Evolutionary conservation across 225 moss, liverwort and hornwort genomes (phyloP).

Genomic region (Asterella californica): DNA sequence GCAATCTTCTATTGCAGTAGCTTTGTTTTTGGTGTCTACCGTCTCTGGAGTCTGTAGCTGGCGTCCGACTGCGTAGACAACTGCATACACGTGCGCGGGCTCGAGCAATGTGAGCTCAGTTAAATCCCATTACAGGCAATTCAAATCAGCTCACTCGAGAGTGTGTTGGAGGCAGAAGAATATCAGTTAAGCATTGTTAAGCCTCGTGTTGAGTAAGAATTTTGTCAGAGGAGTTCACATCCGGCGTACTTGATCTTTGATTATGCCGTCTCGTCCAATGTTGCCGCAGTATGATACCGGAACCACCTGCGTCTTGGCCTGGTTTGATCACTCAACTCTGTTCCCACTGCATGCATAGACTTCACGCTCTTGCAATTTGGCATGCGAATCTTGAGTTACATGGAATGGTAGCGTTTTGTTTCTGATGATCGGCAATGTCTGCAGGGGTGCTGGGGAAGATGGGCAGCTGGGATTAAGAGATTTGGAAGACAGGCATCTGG

Average conservation of each 20-base stretch:
- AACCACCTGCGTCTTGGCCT: slow-evolving; percentile 34
- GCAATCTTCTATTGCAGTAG: not conserved
- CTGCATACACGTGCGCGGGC: not conserved
- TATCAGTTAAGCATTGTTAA: not conserved
- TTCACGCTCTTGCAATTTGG: not conserved
- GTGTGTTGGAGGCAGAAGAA: not conserved
- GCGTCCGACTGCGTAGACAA: not conserved
- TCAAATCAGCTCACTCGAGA: not conserved
- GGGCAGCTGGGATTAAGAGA: slow-evolving; percentile 55
- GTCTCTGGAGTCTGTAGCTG: slow-evolving; percentile 1
- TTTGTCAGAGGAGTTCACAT: not conserved
- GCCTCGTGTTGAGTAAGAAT: not conserved
- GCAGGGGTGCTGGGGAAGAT: slow-evolving; percentile 68
- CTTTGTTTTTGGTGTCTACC: not conserved
- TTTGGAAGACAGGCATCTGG: slow-evolving; percentile 35
- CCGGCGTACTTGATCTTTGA: not conserved
- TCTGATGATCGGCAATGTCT: slow-evolving; percentile 11
- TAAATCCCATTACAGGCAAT: not conserved
- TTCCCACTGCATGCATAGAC: not conserved
- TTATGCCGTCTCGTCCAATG: slow-evolving; percentile 38
- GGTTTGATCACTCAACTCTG: slow-evolving; percentile 22
- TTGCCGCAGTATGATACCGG: slow-evolving; percentile 4
- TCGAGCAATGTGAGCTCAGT: not conserved
- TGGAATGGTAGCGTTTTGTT: not conserved
- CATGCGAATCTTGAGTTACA: not conserved